Base-by-base conservation (phyloP, 75 land plant species). In the Selaginella moellendorffii region DNA sequence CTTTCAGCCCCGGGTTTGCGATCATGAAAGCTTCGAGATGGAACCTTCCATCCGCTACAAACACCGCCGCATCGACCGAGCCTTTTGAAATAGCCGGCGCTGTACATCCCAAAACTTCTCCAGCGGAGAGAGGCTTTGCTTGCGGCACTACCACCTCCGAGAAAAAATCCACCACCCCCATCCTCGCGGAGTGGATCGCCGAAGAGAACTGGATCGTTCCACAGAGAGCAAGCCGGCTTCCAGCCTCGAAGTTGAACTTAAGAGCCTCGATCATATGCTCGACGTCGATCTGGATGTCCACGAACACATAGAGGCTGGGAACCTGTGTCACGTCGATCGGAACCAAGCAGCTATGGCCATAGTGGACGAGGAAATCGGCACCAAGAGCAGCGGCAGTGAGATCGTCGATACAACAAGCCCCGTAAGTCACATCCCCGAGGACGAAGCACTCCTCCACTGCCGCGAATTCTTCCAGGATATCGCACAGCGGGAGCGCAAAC, bases 1-100 rank as follows among this genome's bases (percentile, higher is more conserved):
- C 81, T 59, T 62, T 72, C 56, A 92, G 68, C 14, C 62, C n/a
- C 0, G 97, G 97, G 68, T 92, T 92, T 14, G 97, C 96, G 23
- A 92, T 92, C 97, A 92, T 92, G 31, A 92, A 85, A 9, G 97
- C 89, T 68, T 92, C 97, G 1, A 92, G 76, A 71, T 92, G 97
- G 51, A 92, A 92, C 61, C 97, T 72, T 54, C 97, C 97, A 72
- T 82, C 84, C 1, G 84, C 79, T 2, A 82, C 83, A 27, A 82
- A 82, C 19, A 82, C 74, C 26, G 67, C 46, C 2, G 72, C 36
- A 22, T 82, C 83, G 1, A 80, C 66, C 1, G 70, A 42, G 2
- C 68, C 71, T 8, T 36, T 24, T 0, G 78, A 68, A 18, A 90
- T 27, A 1, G 74, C 64, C 0, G 97, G 97, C 0, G 97, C 75